Percentiles rank a stretch among this genome's conserved stretches.
These are phyloP conservation scores for Fibroporia radiculosa DNA, from an alignment of 768 basidiomycete species.

Conservation along the genomic window DNA sequence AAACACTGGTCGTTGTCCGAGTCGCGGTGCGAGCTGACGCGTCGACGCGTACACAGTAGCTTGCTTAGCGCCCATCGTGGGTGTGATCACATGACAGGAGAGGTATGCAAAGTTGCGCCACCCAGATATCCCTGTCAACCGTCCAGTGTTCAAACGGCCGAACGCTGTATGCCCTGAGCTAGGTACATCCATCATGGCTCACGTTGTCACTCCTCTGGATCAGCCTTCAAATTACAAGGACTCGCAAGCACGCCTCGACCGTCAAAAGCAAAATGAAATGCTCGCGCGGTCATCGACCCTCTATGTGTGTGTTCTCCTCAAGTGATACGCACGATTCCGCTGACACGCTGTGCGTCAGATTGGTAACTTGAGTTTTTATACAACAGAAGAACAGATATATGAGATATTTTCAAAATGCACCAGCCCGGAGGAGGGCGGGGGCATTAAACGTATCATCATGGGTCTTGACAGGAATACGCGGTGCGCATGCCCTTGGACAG, in stretches of 20 bases:
- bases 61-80: too few species aligned
- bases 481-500: conserved; percentile 29
- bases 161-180: too few species aligned
- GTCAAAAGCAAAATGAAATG: conserved; percentile 71
- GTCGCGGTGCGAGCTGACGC: conserved; percentile 21
- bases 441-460: conserved; percentile 93
- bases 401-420: conserved; percentile 89
- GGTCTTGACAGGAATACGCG: conserved; percentile 86
- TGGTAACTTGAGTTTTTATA: conserved; percentile 91
- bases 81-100: background rate
- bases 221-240: conserved; percentile 98
- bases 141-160: too few species aligned
- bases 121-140: too few species aligned
- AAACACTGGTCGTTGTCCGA: conserved; percentile 3
- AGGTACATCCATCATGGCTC: conserved; percentile 58
- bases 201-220: conserved; percentile 79
- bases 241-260: conserved; percentile 76
- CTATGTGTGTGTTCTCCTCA: conserved; percentile 56
- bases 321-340: conserved; percentile 13
- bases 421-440: conserved; percentile 78
- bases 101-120: too few species aligned
- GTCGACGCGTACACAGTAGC: conserved; percentile 28
- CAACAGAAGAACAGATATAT: conserved; percentile 94
- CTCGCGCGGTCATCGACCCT: conserved; percentile 81
- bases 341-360: conserved; percentile 37